Conservation (phyloP, 2,329 filamentous ascomycete genomes). For the Aschersonia sp. region DNA sequence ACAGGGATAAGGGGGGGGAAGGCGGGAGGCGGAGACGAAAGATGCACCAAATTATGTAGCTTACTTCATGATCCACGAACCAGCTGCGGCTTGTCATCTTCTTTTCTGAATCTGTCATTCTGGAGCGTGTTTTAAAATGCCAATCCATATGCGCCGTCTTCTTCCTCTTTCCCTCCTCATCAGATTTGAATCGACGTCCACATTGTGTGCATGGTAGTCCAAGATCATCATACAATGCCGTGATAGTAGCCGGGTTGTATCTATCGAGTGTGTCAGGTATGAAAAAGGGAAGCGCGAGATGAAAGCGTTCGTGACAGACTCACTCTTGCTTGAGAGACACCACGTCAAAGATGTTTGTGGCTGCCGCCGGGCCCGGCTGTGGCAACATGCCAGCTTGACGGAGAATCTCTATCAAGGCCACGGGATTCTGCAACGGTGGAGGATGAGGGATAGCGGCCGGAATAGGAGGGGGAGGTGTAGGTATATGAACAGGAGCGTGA, state of each 20-base stretch:
- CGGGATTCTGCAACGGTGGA: conserved; percentile 27
- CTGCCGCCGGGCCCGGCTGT: conserved; percentile 26
- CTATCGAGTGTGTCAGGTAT: conserved; percentile 21
- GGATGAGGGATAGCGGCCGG: conserved; percentile 22
- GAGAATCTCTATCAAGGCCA: conserved; percentile 52
- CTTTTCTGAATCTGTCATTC: conserved; percentile 74
- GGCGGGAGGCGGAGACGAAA: no score
- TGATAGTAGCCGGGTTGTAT: conserved; percentile 60
- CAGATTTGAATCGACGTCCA: conserved; percentile 69
- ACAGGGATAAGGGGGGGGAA: no score
- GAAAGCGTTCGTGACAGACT: conserved; percentile 14
- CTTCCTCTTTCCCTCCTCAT: conserved; percentile 64
- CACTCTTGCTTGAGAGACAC: conserved; percentile 59
- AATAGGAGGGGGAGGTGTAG: conserved; percentile 24
- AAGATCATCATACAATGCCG: conserved; percentile 63
- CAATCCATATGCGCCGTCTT: conserved; percentile 93
- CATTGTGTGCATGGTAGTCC: conserved; percentile 86
- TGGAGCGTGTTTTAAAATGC: conserved; percentile 91
- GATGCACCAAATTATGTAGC: conserved; percentile 10
- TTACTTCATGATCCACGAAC: conserved; percentile 80
- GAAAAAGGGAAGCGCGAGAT: background rate
- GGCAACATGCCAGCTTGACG: conserved; percentile 53
- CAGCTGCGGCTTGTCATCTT: conserved; percentile 83
- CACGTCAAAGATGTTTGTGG: conserved; percentile 46
- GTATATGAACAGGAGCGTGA: conserved; percentile 12